These are phyloP conservation scores for Entoloma clypeatum DNA, from an alignment of 1,284 basidiomycete genomes.

Conservation along the genomic window DNA sequence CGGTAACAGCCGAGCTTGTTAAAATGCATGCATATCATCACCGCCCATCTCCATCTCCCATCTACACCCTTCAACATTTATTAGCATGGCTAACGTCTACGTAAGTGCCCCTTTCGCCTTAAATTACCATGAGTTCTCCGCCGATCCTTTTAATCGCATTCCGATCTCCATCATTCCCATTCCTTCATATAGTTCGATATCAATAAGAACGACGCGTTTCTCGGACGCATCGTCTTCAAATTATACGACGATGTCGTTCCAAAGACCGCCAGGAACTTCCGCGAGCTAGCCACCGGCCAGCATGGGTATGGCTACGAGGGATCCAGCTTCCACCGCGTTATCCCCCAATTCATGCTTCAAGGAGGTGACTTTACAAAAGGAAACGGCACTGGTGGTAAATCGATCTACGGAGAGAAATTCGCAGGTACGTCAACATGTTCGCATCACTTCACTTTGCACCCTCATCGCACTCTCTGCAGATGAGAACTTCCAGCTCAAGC, in stretches of 20 bases:
- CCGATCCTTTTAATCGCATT: background rate
- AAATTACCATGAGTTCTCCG: background rate
- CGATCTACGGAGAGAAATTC: constrained; percentile 91
- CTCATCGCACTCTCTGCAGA: constrained; percentile 11
- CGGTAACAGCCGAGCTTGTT: constrained; percentile 12
- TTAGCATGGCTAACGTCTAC: constrained; percentile 23
- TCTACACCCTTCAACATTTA: constrained; percentile 6
- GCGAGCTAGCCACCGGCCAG: constrained; percentile 78
- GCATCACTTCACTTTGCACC: background rate
- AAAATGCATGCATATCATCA: too few species aligned
- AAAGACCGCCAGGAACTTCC: constrained; percentile 77
- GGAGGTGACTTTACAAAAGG: constrained; percentile 20
- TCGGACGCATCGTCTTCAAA: constrained; percentile 34
- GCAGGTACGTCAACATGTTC: constrained; percentile 52
- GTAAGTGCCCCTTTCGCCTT: constrained; percentile 12
- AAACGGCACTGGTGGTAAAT: constrained; percentile 84
- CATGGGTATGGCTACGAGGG: constrained; percentile 59
- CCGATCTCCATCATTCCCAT: constrained; percentile 4
- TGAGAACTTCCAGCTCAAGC: constrained; percentile 20
- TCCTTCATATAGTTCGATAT: constrained; percentile 20
- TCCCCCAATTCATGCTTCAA: constrained; percentile 33
- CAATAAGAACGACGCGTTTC: constrained; percentile 16
- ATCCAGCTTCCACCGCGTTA: constrained; percentile 74
- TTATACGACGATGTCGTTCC: constrained; percentile 65
- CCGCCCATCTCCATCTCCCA: too few species aligned